phyloP scores from a whole-genome alignment of 1,284 basidiomycete genomes.

The Ganoderma multipileum region DNA sequence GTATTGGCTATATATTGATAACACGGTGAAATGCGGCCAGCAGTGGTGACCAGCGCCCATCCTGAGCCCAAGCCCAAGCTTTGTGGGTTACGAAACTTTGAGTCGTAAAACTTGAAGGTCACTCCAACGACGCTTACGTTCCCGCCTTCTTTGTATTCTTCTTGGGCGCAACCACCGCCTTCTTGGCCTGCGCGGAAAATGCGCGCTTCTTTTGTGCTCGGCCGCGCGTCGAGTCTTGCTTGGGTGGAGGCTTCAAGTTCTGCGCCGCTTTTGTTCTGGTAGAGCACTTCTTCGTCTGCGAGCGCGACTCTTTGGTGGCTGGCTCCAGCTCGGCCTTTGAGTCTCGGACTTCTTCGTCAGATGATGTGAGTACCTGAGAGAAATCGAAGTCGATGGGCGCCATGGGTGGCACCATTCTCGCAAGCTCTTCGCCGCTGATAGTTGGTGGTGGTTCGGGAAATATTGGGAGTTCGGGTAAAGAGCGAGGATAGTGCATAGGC shows the following conservation, averaged over 20 bases:
- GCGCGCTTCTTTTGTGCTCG: not conserved
- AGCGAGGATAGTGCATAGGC: not conserved
- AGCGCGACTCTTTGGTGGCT: not conserved
- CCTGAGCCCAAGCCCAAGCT: too few relatives aligned
- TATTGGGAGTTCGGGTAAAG: not conserved
- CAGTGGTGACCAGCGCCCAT: too few relatives aligned
- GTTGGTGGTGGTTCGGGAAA: not conserved
- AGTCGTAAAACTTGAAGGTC: too few relatives aligned
- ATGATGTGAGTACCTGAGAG: not conserved
- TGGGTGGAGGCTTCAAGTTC: not conserved
- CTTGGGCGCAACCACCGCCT: not conserved
- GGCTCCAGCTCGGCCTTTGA: not conserved
- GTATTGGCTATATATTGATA: too few relatives aligned
- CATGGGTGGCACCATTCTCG: not conserved
- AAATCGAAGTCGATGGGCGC: not conserved
- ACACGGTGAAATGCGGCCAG: too few relatives aligned
- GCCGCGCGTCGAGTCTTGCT: not conserved
- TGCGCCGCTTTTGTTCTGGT: not conserved
- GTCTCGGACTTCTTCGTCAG: not conserved
- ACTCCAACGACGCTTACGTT: not conserved
- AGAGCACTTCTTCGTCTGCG: not conserved
- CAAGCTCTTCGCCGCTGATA: conserved; percentile 1
- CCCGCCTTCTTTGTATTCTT: not conserved
- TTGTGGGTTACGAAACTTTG: too few relatives aligned
- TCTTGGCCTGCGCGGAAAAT: not conserved